Evolutionary conservation across 2,329 filamentous ascomycete genomes (phyloP), one percentile per base, ranked within the genome.

Genomic region (Incumbomyces lentus): DNA sequence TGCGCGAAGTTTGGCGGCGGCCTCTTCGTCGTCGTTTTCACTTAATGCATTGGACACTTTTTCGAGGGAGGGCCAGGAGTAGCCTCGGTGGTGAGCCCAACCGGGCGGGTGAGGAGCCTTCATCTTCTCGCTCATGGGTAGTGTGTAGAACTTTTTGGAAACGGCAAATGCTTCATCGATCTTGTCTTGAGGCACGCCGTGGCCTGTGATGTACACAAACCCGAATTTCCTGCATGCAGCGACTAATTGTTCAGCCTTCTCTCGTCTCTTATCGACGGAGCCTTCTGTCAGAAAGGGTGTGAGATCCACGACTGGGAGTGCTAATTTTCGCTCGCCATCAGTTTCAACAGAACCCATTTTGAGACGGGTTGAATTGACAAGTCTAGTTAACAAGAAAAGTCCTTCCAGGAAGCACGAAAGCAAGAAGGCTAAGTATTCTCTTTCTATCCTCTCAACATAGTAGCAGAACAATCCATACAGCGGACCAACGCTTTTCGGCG

Each of bases 41-140:
- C 55, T 62, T 13, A 69, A 66, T 6, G 65, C 64, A 52, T 71
- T 69, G 10, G 70, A 71, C 3, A 74, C 72, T 52, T 76, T 75
- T 58, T 77, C 74, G 41, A 73, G 53, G 0, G 73, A 73, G 0
- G 72, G 71, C 65, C 71, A 72, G 1, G 72, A 76, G 54, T 77
- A 77, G n/a, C 74, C 74, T 40, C 74, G 66, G 55, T 77, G 72
- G 2, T 74, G 64, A 8, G 60, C 63, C 49, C 68, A 69, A 26
- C 72, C 72, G 8, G 65, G 60, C 2, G 71, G 71, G 58, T 74
- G 71, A 3, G 69, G 69, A 1, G 71, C 72, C 44, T 66, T 64
- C 62, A 70, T 67, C 52, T 74, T 74, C 40, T 68, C 62, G 36
- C 68, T 65, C 12, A 58, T 57, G 0, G 67, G 62, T 7, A 74